Base-by-base conservation (phyloP, 345 rosid species). In the Reutealis trisperma region DNA sequence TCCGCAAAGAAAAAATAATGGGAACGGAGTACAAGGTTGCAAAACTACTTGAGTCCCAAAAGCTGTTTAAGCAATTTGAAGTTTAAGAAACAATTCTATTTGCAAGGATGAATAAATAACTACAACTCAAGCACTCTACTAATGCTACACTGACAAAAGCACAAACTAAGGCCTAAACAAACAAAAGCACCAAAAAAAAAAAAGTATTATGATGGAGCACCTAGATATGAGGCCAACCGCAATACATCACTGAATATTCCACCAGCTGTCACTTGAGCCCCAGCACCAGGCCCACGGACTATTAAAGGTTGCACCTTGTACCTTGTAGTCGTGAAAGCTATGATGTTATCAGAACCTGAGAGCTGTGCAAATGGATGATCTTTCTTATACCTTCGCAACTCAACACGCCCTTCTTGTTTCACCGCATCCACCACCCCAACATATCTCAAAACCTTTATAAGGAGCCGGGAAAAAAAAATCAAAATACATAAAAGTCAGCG, bases 201-300 rank as follows among this genome's bases (percentile, higher is more conserved):
- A 64, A 1, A 41, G 19, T 22, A 11, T 45, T 87, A 94, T 63
- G 99, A 96, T 57, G 99, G 99, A 67, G 99, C 98, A 10, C 98
- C 98, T 0, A 96, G 97, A 76, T 96, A 96, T 0, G 94, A 94
- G 60, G 99, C 98, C 1, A 96, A 93, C 60, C 92, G 91, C 78
- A 94, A 67, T 27, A 96, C 86, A 82, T 94, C 98, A 42, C 94
- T 89, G 91, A 96, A 96, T 73, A 96, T 86, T 63, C 99, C 99
- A 54, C 98, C 98, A 1, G 98, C 99, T 0, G 99, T 96, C 75
- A 94, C 99, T 84, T 96, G 91, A 37, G 98, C 99, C 51, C 99
- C 98, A 7, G 99, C 98, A 30, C 99, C 98, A 4, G 98, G 99
- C 6, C 99, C 99, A 8, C 98, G 94, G 51, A 94, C 96, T 32